Conservation (phyloP, 1,139 yeast species). For the Kurtzmaniella quercitrusa region DNA sequence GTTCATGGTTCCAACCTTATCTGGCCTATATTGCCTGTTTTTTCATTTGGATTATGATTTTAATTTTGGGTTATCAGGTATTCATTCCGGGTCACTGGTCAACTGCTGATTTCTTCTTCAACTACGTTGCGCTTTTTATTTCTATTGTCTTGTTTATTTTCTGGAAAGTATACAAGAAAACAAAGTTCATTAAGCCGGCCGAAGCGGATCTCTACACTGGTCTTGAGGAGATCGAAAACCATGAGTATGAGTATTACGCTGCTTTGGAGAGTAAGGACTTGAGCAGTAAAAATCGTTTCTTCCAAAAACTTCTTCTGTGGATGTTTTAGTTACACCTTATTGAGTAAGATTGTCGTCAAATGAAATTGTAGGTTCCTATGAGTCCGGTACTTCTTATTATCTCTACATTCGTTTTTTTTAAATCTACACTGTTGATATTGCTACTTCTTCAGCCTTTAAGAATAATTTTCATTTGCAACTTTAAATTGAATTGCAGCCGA, state of each 20-base stretch:
- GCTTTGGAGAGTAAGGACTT: slow-evolving; percentile 15
- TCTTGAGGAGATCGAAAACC: slow-evolving; percentile 39
- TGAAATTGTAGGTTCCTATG: too few species aligned
- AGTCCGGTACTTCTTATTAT: too few species aligned
- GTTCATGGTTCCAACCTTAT: slow-evolving; percentile 32
- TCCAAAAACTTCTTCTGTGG: too few species aligned
- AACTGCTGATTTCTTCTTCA: slow-evolving; percentile 37
- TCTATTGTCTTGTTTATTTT: slow-evolving; percentile 24
- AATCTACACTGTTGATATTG: too few species aligned
- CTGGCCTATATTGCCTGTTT: slow-evolving; percentile 25
- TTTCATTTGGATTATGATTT: slow-evolving; percentile 32
- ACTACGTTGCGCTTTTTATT: slow-evolving; percentile 39
- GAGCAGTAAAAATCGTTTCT: too few species aligned
- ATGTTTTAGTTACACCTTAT: too few species aligned
- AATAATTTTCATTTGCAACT: too few species aligned
- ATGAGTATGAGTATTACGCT: slow-evolving; percentile 39
- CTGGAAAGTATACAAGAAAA: slow-evolving; percentile 33
- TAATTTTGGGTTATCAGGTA: slow-evolving; percentile 36
- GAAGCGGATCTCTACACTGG: slow-evolving; percentile 37
- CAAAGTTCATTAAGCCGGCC: slow-evolving; percentile 24
- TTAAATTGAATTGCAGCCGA: too few species aligned
- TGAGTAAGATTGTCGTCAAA: too few species aligned
- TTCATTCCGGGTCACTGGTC: slow-evolving; percentile 31
- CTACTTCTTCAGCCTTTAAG: too few species aligned
- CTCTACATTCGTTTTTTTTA: too few species aligned